A percentile compares a stretch with the other conserved stretches of the same genome.
These are phyloP conservation scores for Pseudonitzschia delicatissima DNA, from an alignment of 108 stramenopile species.

Conservation along the genomic window DNA sequence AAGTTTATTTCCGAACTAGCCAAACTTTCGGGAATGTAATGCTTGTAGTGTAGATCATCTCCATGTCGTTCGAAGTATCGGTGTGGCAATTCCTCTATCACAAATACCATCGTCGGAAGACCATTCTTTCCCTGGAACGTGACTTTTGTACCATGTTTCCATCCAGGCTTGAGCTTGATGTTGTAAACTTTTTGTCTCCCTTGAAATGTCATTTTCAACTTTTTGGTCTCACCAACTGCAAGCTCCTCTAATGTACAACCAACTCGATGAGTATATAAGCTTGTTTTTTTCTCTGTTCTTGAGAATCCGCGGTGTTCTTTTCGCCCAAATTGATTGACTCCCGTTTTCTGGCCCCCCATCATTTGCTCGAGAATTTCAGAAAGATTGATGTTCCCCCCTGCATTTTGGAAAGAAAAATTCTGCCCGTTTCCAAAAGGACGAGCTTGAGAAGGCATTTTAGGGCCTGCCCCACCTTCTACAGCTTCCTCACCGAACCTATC, in stretches of 20 bases:
- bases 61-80: slow-evolving; percentile 48
- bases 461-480: not conserved
- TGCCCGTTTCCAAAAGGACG: slow-evolving; percentile 6
- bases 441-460: not conserved
- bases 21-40: slow-evolving; percentile 40
- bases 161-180: slow-evolving; percentile 61
- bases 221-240: slow-evolving; percentile 66
- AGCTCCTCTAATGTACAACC: slow-evolving; percentile 67
- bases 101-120: slow-evolving; percentile 69
- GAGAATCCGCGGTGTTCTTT: not conserved
- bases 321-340: not conserved
- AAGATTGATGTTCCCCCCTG: slow-evolving; percentile 20
- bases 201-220: slow-evolving; percentile 52
- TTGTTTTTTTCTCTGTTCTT: slow-evolving; percentile 18
- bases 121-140: slow-evolving; percentile 38
- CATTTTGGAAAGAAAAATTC: not conserved
- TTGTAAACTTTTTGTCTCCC: slow-evolving; percentile 46
- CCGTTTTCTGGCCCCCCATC: slow-evolving; percentile 23
- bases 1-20: slow-evolving; percentile 42
- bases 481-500: slow-evolving; percentile 92
- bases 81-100: slow-evolving; percentile 66
- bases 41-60: slow-evolving; percentile 49
- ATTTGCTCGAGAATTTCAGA: slow-evolving; percentile 33
- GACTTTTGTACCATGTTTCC: slow-evolving; percentile 76
- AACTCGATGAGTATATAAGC: slow-evolving; percentile 35